Evolutionary conservation across 2,329 filamentous ascomycete genomes (phyloP), one percentile per base, ranked within the genome.

Genomic region (Pyrenophora graminea): DNA sequence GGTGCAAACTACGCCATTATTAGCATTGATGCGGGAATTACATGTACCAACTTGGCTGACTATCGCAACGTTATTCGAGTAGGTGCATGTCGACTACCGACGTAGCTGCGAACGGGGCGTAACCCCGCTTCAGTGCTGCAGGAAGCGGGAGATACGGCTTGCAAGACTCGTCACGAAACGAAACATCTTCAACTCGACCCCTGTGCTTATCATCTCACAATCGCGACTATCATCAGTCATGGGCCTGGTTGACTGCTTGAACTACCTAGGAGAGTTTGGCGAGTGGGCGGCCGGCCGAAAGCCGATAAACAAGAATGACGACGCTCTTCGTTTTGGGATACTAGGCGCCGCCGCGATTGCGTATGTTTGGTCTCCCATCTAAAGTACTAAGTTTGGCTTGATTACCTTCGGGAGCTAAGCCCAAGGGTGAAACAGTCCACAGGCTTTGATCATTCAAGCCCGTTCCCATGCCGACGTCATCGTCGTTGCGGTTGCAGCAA

Each of bases 401-500:
- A 15, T 12, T 34, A 15, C 10, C 6, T 37, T 25, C 17, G 7
- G 9, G 27, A 47, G 30, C 37, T 42, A 37, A 48, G 12, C 9
- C 9, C 15, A 8, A 21, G 23, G 7, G 13, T 41, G n/a, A 33
- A 45, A 33, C 51, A 78, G 74, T 7, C 76, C 77, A 0, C 45
- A 67, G 13, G 74, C 75, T 10, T 57, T 83, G 15, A 77, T 84
- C 31, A 62, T 52, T 2, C 81, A 82, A 0, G 81, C 82, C 12
- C 77, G 73, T 53, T 76, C 74, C 3, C 82, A 85, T 58, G 72
- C 81, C 0, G 80, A 82, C 33, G 78, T 84, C 12, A 71, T 83
- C 10, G 53, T 85, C 10, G 74, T 77, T 7, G 79, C 77, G 4
- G 75, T 85, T 1, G 80, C 82, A 2, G 80, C 82, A 2, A 74